Base-by-base conservation (phyloP, 176 grass and related monocot species). In the Bolboschoenus planiculmis region DNA sequence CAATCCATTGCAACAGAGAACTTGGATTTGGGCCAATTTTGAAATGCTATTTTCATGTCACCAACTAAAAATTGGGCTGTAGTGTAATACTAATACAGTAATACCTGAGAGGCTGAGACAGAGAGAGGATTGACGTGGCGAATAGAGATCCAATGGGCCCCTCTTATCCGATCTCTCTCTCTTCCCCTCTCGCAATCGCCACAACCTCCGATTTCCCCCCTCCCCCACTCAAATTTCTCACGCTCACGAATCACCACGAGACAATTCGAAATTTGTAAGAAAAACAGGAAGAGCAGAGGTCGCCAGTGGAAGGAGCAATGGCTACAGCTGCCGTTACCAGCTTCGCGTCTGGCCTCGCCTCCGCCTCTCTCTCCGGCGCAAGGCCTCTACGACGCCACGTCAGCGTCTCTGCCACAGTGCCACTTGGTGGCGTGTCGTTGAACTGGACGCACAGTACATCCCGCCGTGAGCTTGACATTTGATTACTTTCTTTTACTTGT, bases 121-220 rank as follows among this genome's bases (percentile, higher is more conserved):
- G 57, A 27, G 1, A 36, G 14, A 37, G 6, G 2, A 42, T 10
- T 3, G 18, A 70, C 65, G 65, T 70, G 65, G 65, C 36, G 8
- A 40, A 0, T 11, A 21, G 70, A 74, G 40, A 74, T 74, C 42
- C 68, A 44, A 1, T 2, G 33, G 56, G 80, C 56, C 80, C 80
- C 14, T 34, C 80, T 82, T 82, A 82, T 82, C 80, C 80, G 58
- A 82, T 66, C 39, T 31, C 78, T 60, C 33, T 27, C 4, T 80
- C 33, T 39, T 42, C 43, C 54, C 34, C 55, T 43, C 37, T 66
- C 80, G 60, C 58, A 37, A 46, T 82, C 79, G 58, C 80, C 80
- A 82, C 80, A 66, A 44, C 80, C 58, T 63, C 14, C 58, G 78
- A 62, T 62, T 81, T 62, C 55, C 20, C n/a, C 80, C 37, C 26